Conservation (phyloP, 768 basidiomycete species). For the Amylocystis lapponica region DNA sequence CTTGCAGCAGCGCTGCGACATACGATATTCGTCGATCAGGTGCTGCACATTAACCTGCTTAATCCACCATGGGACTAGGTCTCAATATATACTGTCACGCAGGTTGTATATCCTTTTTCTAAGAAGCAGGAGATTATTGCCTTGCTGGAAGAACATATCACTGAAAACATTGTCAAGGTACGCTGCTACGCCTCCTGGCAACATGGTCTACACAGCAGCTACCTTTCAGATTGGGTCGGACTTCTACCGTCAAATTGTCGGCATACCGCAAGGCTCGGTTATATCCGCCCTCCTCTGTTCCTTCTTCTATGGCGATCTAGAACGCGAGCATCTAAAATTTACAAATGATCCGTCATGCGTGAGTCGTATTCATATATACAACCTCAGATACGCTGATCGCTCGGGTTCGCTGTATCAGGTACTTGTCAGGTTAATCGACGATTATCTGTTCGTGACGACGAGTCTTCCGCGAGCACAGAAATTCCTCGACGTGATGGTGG, state of each 20-base stretch:
- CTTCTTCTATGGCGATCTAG: constrained; percentile 92
- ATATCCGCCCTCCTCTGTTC: constrained; percentile 91
- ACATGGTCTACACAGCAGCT: not conserved
- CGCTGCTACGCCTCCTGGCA: not conserved
- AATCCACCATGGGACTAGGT: not conserved
- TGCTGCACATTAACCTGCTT: constrained; percentile 18
- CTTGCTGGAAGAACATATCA: constrained; percentile 85
- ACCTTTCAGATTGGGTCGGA: constrained; percentile 63
- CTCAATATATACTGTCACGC: not conserved
- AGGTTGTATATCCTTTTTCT: constrained; percentile 51
- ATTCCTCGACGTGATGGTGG: constrained; percentile 74
- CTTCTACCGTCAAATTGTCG: constrained; percentile 85
- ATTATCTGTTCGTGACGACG: constrained; percentile 87
- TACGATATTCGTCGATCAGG: constrained; percentile 85
- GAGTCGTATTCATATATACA: constrained; percentile 26
- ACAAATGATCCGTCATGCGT: constrained; percentile 59
- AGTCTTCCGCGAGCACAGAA: constrained; percentile 47
- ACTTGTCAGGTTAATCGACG: constrained; percentile 85
- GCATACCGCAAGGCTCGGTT: constrained; percentile 97
- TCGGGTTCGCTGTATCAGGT: constrained; percentile 38
- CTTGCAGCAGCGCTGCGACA: constrained; percentile 64
- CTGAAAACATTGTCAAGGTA: constrained; percentile 88
- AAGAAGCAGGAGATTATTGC: constrained; percentile 57
- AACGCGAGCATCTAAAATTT: constrained; percentile 50
- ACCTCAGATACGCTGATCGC: not conserved